phyloP scores from a whole-genome alignment of 225 moss, liverwort and hornwort genomes.

The Antitrichia curtipendula region DNA sequence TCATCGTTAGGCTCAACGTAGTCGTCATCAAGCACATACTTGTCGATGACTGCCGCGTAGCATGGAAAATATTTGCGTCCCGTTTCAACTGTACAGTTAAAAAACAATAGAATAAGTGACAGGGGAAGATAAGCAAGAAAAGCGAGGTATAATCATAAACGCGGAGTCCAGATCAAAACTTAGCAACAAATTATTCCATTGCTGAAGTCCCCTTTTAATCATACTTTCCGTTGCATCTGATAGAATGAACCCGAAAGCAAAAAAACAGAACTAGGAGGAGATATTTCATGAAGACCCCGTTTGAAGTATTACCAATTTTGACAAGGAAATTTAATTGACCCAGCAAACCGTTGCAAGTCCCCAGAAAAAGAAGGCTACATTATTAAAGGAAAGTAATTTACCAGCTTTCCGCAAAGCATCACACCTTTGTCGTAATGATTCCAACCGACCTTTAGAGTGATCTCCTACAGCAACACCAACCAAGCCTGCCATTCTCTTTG shows the following conservation, averaged over 20 bases:
- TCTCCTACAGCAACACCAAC: constrained; percentile 6
- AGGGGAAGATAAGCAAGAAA: background rate
- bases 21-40: constrained; percentile 76
- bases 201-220: background rate
- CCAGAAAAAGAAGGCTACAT: background rate
- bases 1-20: constrained; percentile 15
- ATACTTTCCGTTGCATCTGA: background rate
- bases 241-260: background rate
- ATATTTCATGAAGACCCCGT: background rate
- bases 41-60: constrained; percentile 58
- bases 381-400: background rate
- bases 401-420: constrained; percentile 8
- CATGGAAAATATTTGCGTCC: constrained; percentile 61
- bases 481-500: constrained; percentile 8
- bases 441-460: background rate
- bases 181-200: background rate
- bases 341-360: background rate
- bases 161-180: background rate
- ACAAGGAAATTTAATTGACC: background rate
- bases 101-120: background rate
- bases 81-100: constrained; percentile 39
- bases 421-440: constrained; percentile 21
- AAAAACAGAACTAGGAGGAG: background rate
- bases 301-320: background rate
- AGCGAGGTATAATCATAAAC: background rate